These are phyloP conservation scores for Candida smagusa DNA, from an alignment of 1,139 yeast species.

Conservation along the genomic window DNA sequence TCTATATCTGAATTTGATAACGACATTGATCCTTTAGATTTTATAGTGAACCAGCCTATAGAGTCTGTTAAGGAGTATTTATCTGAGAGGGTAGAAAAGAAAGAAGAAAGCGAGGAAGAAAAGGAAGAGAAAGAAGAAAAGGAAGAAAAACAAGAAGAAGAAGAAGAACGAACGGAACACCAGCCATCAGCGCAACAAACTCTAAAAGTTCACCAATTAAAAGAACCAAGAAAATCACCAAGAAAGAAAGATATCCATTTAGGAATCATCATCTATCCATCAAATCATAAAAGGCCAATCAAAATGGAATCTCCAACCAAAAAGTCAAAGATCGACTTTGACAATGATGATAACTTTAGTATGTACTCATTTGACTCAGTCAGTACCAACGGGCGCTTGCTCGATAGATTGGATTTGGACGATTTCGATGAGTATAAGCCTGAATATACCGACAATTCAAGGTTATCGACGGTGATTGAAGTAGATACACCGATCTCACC, in stretches of 20 bases:
- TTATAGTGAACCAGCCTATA: background rate
- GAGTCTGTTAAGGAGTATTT: background rate
- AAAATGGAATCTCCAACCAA: constrained; percentile 8
- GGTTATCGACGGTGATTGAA: constrained; percentile 3
- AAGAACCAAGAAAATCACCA: background rate
- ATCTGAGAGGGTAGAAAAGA: no score
- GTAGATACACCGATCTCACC: constrained; percentile 1
- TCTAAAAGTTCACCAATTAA: no score
- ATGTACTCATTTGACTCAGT: constrained; percentile 46
- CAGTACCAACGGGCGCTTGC: constrained; percentile 40
- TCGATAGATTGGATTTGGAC: constrained; percentile 35
- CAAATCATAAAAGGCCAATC: background rate
- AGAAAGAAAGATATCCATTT: background rate
- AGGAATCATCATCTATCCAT: background rate
- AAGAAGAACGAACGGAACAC: no score
- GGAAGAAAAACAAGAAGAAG: no score
- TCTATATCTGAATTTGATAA: background rate
- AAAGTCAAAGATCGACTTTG: constrained; percentile 6
- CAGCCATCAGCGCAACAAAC: no score
- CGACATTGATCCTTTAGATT: background rate
- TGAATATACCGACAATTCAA: constrained; percentile 9
- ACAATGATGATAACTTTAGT: constrained; percentile 25
- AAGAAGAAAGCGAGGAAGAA: no score
- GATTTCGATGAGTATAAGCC: constrained; percentile 16
- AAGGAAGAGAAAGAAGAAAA: no score